A percentile compares a stretch with the other conserved stretches of the same genome.
phyloP scores from a whole-genome alignment of 495 filamentous ascomycete species.

The Daldinia concentrica region DNA sequence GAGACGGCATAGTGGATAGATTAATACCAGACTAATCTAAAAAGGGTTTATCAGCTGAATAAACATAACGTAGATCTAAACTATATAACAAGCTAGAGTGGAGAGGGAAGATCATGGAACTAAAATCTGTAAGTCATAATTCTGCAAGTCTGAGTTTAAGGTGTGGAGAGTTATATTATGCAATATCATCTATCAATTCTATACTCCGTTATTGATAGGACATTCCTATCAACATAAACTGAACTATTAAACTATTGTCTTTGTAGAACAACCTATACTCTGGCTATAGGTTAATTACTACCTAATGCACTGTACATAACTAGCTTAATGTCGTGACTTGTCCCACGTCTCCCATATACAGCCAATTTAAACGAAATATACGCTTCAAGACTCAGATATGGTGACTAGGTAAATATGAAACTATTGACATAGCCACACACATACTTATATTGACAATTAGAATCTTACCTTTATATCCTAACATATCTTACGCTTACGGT shows the following conservation, averaged over 20 bases:
- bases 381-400: neutral
- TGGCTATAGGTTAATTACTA: neutral
- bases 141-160: conserved; percentile 5
- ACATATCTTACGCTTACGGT: too few relatives aligned
- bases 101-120: neutral
- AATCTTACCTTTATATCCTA: too few relatives aligned
- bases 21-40: neutral
- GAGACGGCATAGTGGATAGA: neutral
- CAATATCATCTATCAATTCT: neutral
- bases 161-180: conserved; percentile 4
- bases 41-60: too few relatives aligned
- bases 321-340: neutral
- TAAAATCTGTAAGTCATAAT: conserved; percentile 9
- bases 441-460: too few relatives aligned
- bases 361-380: neutral
- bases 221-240: conserved; percentile 33
- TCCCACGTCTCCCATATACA: neutral
- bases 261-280: too few relatives aligned
- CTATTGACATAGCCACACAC: neutral
- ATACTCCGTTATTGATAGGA: neutral
- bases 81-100: neutral
- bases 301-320: neutral
- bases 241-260: too few relatives aligned
- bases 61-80: neutral
- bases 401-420: neutral